Evolutionary conservation across 176 grass and related monocot species (phyloP).

Genomic region (Oryza punctata): DNA sequence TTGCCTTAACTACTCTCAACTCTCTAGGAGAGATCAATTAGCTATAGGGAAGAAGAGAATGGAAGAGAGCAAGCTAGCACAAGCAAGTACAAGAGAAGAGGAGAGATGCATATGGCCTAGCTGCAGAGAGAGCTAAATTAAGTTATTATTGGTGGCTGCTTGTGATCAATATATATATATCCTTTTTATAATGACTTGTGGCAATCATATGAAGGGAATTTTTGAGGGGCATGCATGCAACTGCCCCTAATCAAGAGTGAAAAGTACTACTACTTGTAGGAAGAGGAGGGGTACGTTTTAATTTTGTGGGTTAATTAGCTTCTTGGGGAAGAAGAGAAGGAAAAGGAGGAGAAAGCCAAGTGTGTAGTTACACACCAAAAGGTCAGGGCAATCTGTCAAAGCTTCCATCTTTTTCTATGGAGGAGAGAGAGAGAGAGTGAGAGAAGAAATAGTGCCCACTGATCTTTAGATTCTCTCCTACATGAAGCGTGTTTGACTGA

Average conservation of each 20-base stretch:
- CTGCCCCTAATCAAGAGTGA: slow-evolving; percentile 34
- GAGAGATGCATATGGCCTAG: too few species aligned
- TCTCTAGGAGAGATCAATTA: slow-evolving; percentile 10
- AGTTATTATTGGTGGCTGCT: slow-evolving; percentile 36
- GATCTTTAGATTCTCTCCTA: slow-evolving; percentile 83
- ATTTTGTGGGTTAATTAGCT: slow-evolving; percentile 25
- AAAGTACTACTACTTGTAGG: slow-evolving; percentile 6
- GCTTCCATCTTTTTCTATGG: slow-evolving; percentile 38
- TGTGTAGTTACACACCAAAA: slow-evolving; percentile 37
- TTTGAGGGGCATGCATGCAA: slow-evolving; percentile 33
- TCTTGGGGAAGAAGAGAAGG: neutral
- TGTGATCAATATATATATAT: neutral
- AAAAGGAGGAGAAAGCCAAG: neutral
- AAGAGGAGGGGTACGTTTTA: neutral
- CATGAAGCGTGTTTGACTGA: slow-evolving; percentile 98
- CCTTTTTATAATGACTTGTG: slow-evolving; percentile 61
- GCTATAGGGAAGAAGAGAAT: neutral
- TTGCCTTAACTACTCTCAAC: slow-evolving; percentile 21
- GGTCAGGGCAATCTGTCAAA: slow-evolving; percentile 35
- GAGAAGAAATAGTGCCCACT: slow-evolving; percentile 50
- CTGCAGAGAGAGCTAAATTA: slow-evolving; percentile 4
- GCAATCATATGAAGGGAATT: slow-evolving; percentile 55
- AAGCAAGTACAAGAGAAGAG: neutral
- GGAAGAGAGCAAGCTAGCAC: neutral
- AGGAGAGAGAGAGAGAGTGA: slow-evolving; percentile 23